Evolutionary conservation across 306 rosid genomes (phyloP).

Genomic region (cucumber (Cucumis sativus)): DNA sequence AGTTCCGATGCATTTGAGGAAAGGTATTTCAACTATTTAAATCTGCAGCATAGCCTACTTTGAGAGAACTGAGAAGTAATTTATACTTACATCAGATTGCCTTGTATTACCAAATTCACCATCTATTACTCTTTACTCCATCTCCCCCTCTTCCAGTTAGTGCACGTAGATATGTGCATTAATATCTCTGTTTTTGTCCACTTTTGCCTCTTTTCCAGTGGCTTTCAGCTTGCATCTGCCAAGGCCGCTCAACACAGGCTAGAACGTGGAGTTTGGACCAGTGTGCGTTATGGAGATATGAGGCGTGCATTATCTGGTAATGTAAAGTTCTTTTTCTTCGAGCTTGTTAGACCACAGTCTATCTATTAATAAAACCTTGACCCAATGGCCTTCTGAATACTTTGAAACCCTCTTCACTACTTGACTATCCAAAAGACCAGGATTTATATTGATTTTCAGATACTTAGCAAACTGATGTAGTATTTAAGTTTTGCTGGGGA

Average conservation of each 20-base stretch:
- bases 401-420: not conserved
- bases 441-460: not conserved
- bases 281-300: constrained; percentile 81
- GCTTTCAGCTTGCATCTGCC: constrained; percentile 76
- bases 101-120: not conserved
- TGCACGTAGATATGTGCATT: not conserved
- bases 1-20: constrained; percentile 37
- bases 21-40: constrained; percentile 36
- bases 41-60: constrained; percentile 8
- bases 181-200: not conserved
- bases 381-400: not conserved
- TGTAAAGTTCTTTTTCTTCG: not conserved
- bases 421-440: not conserved
- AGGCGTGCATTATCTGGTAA: constrained; percentile 83
- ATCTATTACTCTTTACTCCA: not conserved
- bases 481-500: not conserved
- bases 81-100: not conserved
- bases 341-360: not conserved
- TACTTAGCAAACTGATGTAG: not conserved
- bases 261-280: constrained; percentile 89
- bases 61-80: not conserved
- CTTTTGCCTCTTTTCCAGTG: constrained; percentile 30
- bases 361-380: not conserved
- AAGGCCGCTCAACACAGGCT: constrained; percentile 91
- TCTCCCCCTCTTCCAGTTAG: not conserved